phyloP scores from a whole-genome alignment of 148 eudicot species.

The Spergularia bocconei region DNA sequence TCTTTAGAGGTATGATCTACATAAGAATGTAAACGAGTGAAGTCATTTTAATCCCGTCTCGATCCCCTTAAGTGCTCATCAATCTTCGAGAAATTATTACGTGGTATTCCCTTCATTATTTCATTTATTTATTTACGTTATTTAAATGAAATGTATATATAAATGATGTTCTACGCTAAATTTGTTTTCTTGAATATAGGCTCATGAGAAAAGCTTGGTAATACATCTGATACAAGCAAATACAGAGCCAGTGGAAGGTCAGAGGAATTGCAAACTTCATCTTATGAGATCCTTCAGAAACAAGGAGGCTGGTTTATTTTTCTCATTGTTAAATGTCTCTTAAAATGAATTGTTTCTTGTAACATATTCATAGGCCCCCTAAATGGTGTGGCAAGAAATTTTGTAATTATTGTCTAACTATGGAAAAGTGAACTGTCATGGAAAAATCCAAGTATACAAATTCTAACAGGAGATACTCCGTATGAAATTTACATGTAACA shows the following conservation, averaged over 20 bases:
- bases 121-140: no score
- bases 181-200: constrained; percentile 30
- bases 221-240: constrained; percentile 41
- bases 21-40: neutral
- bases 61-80: no score
- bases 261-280: constrained; percentile 36
- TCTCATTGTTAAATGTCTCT: constrained; percentile 32
- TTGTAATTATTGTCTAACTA: neutral
- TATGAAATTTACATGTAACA: no score
- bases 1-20: constrained; percentile 51
- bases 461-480: no score
- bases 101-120: no score
- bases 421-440: neutral
- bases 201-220: constrained; percentile 50
- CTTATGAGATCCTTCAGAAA: constrained; percentile 28
- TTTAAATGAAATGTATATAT: no score
- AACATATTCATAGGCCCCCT: neutral
- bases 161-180: neutral
- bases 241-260: constrained; percentile 26
- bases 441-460: no score
- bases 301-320: constrained; percentile 21
- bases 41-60: no score
- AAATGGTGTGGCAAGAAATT: neutral
- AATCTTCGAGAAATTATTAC: no score
- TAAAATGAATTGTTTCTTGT: neutral